Evolutionary conservation across 2,329 filamentous ascomycete genomes (phyloP), one percentile per base, ranked within the genome.

Genomic region (Erysiphe pulchra): DNA sequence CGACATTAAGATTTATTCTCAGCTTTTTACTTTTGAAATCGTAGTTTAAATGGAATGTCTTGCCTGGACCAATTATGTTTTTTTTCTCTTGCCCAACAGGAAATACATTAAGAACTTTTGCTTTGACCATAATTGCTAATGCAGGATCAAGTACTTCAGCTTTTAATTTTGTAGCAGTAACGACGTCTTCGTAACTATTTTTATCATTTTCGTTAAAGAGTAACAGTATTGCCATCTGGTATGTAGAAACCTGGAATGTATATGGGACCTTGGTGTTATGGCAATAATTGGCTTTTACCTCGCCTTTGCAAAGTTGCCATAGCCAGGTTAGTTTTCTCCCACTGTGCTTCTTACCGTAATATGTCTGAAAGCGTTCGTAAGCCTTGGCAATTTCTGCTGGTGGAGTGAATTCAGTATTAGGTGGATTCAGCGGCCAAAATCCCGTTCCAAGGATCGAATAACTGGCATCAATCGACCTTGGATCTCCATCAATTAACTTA

Each of bases 21-120:
- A 94, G 77, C 69, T 95, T 98, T 71, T 98, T 98, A 66, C 77
- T 85, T 71, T 92, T 94, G 69, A 95, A 95, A 58, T 86, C 82
- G 53, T 85, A 80, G 64, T 98, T 98, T 49, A 98, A 70, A 42
- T 70, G 70, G 63, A 92, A 94, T 0, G 69, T 75, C 49, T 83
- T 86, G 40, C 81, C 83, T 1, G 80, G 70, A 12, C 76, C 80
- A 2, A 80, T 72, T 62, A 92, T 90, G 46, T 76, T 77, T 34
- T 75, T 72, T 32, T 80, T 44, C 16, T 43, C 46, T 12, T 16
- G 76, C 10, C 38, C 46, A 14, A n/a, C 76, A 0, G 80, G 76
- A 32, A 69, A 70, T 54, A 83, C 71, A 42, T 73, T 67, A 42
- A 98, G 67, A 40, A 98, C 81, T 66, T 87, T 94, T 50, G 90